Evolutionary conservation across 768 basidiomycete species (phyloP).

Genomic region (Lactarius trivialis): DNA sequence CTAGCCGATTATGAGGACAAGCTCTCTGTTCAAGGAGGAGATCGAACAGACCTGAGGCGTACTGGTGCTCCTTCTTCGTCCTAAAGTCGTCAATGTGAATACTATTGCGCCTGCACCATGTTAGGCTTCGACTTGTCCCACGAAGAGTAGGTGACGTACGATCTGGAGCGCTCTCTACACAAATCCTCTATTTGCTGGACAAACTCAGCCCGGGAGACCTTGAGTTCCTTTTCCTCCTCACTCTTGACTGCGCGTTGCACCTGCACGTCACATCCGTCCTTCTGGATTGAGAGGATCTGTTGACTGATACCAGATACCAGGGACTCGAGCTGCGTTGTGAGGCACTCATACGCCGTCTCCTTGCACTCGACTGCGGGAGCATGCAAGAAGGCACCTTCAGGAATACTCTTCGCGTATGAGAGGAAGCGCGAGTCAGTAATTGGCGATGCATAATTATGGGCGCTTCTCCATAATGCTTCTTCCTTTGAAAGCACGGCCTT

Average conservation of each 20-base stretch:
- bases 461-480: conserved; percentile 1
- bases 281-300: conserved; percentile 11
- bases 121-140: neutral
- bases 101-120: neutral
- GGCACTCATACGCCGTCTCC: neutral
- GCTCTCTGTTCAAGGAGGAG: neutral
- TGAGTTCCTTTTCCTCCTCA: neutral
- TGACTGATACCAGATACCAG: neutral
- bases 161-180: conserved; percentile 4
- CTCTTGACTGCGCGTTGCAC: conserved; percentile 4
- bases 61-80: conserved; percentile 7
- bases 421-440: conserved; percentile 18
- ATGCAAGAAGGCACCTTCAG: neutral
- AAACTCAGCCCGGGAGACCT: neutral
- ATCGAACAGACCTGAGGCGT: conserved; percentile 1
- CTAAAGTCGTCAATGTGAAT: neutral
- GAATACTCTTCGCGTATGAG: neutral
- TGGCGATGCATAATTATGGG: neutral
- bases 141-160: neutral
- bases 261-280: conserved; percentile 5
- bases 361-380: neutral
- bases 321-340: conserved; percentile 1
- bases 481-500: neutral
- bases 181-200: conserved; percentile 5
- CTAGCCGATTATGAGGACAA: neutral